A percentile compares a stretch with the other conserved stretches of the same genome.
These are phyloP conservation scores for Umbelopsis sp. DNA, from an alignment of 192 early-diverging fungal species.

Conservation along the genomic window DNA sequence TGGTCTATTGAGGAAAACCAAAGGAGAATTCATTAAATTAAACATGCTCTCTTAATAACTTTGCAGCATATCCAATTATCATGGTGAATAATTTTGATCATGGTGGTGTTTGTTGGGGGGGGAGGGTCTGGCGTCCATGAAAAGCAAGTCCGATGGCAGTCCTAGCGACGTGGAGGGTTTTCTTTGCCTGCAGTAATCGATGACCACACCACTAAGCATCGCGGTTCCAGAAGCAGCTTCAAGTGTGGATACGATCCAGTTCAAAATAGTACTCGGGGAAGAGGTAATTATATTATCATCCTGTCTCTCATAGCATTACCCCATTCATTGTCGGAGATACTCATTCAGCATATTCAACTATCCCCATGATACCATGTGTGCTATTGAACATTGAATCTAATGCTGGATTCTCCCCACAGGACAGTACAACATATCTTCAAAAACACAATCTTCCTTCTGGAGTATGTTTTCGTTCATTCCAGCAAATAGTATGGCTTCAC, in stretches of 20 bases:
- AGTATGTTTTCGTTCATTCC: conserved; percentile 48
- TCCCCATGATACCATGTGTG: background rate
- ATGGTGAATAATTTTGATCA: background rate
- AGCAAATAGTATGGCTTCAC: conserved; percentile 53
- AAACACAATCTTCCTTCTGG: background rate
- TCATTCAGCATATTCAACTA: background rate
- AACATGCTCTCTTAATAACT: no score
- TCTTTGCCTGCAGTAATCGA: background rate
- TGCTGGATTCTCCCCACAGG: background rate
- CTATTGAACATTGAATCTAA: background rate
- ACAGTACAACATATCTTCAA: background rate
- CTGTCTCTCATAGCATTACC: background rate
- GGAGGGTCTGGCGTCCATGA: background rate
- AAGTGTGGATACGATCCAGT: conserved; percentile 52
- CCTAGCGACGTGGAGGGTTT: background rate
- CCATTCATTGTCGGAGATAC: background rate
- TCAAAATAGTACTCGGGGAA: conserved; percentile 47
- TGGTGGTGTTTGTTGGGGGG: background rate
- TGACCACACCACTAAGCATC: conserved; percentile 24
- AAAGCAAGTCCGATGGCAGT: background rate
- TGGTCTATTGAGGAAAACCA: no score
- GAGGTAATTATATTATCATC: conserved; percentile 17
- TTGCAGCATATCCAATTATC: background rate
- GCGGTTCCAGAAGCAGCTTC: conserved; percentile 55
- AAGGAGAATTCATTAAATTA: no score